Evolutionary conservation across 2,329 filamentous ascomycete species (phyloP).

Genomic region (Didymella sp.): DNA sequence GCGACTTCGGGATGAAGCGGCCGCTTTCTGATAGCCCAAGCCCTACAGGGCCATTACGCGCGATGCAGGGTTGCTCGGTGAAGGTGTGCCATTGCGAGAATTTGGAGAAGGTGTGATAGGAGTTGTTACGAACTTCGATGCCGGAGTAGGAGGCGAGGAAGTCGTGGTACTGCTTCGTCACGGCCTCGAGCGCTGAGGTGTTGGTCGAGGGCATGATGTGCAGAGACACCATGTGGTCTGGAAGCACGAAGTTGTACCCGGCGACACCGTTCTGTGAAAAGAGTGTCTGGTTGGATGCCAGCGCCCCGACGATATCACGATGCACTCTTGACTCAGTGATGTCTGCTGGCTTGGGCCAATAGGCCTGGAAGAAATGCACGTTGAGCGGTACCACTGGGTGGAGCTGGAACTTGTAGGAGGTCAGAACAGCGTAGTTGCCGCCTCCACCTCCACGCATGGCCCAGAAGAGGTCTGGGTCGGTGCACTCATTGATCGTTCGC

Average conservation of each 20-base stretch:
- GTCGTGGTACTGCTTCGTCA: conserved; percentile 42
- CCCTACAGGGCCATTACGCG: conserved; percentile 45
- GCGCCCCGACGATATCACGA: conserved; percentile 39
- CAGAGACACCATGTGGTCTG: conserved; percentile 42
- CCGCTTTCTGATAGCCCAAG: conserved; percentile 44
- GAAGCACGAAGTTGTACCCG: conserved; percentile 47
- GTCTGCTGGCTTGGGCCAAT: conserved; percentile 35
- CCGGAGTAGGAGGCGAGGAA: conserved; percentile 44
- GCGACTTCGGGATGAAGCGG: conserved; percentile 42
- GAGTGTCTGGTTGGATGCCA: conserved; percentile 41
- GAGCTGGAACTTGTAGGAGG: conserved; percentile 48
- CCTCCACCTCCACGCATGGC: conserved; percentile 49
- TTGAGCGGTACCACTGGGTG: conserved; percentile 45
- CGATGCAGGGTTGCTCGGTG: conserved; percentile 39
- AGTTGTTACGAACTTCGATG: conserved; percentile 41
- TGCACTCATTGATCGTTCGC: conserved; percentile 46
- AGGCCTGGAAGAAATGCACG: conserved; percentile 46
- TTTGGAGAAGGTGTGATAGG: conserved; percentile 41
- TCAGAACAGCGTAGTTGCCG: conserved; percentile 47
- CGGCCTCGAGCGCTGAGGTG: conserved; percentile 31
- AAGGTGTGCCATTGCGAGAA: conserved; percentile 44
- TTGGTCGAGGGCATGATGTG: conserved; percentile 42
- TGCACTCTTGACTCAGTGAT: conserved; percentile 43
- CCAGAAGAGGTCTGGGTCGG: conserved; percentile 46
- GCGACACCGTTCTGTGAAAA: conserved; percentile 43